Conservation (phyloP, 441 rosid species). For the Euphorbia schlechtendalii region DNA sequence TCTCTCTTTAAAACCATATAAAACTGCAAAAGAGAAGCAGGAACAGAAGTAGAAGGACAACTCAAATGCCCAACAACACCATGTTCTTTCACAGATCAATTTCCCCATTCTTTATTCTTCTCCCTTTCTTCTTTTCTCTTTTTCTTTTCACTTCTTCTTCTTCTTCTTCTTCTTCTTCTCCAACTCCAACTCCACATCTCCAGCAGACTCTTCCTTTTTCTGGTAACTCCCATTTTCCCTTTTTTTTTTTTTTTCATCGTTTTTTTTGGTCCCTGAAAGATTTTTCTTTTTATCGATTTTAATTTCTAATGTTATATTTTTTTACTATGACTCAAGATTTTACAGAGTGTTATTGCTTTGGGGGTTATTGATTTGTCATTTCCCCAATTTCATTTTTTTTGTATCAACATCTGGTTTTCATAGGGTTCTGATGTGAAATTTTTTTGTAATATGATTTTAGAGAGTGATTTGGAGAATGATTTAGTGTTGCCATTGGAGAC, state of each 20-base stretch:
- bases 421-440: neutral
- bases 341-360: no score
- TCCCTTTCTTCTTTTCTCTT: conserved; percentile 14
- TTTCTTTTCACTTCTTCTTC: conserved; percentile 23
- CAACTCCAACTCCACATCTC: neutral
- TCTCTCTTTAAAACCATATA: no score
- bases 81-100: conserved; percentile 29
- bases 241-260: neutral
- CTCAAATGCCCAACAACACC: conserved; percentile 17
- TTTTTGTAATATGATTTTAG: neutral
- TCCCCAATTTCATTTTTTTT: neutral
- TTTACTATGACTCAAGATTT: no score
- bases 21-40: conserved; percentile 2
- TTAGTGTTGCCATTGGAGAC: conserved; percentile 31
- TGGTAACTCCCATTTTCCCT: conserved; percentile 11
- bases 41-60: neutral
- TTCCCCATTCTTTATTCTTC: conserved; percentile 21
- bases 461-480: conserved; percentile 18
- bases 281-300: no score
- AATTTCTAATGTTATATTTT: no score
- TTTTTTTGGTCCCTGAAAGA: no score
- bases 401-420: no score
- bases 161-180: no score
- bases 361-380: no score
- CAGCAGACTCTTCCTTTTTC: conserved; percentile 17